These are phyloP conservation scores for Scortechinia acanthostroma DNA, from an alignment of 2,329 filamentous ascomycete species.

Conservation along the genomic window DNA sequence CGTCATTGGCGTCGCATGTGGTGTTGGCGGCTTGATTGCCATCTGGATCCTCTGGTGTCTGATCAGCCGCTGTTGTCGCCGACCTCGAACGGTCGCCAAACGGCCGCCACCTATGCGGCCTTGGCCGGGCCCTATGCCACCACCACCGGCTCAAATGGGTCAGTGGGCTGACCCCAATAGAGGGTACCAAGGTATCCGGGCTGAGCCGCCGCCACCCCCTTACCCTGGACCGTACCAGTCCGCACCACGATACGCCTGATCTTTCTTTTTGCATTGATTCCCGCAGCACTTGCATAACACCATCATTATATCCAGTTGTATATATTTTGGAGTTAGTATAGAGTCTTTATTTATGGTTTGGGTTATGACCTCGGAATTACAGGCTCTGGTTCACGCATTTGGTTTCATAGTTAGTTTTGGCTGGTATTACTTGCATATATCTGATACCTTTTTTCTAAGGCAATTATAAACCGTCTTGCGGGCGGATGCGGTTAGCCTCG, in stretches of 20 bases:
- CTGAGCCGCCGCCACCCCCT: not conserved
- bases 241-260: not conserved
- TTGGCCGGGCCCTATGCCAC: not conserved
- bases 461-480: too few relatives aligned
- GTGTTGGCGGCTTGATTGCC: constrained; percentile 46
- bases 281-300: too few relatives aligned
- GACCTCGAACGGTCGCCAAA: not conserved
- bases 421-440: too few relatives aligned
- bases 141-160: not conserved
- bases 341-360: too few relatives aligned
- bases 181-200: not conserved
- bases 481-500: too few relatives aligned
- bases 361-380: too few relatives aligned
- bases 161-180: not conserved
- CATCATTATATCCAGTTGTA: too few relatives aligned
- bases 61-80: constrained; percentile 31
- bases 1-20: constrained; percentile 52
- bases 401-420: too few relatives aligned
- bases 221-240: not conserved
- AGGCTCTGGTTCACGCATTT: too few relatives aligned
- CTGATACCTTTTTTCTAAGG: too few relatives aligned
- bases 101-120: not conserved
- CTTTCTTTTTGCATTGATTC: not conserved
- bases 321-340: too few relatives aligned
- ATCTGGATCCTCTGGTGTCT: constrained; percentile 47